phyloP scores from a whole-genome alignment of 1,139 yeast species.

The Hyphopichia wangnamkhiaoensis region DNA sequence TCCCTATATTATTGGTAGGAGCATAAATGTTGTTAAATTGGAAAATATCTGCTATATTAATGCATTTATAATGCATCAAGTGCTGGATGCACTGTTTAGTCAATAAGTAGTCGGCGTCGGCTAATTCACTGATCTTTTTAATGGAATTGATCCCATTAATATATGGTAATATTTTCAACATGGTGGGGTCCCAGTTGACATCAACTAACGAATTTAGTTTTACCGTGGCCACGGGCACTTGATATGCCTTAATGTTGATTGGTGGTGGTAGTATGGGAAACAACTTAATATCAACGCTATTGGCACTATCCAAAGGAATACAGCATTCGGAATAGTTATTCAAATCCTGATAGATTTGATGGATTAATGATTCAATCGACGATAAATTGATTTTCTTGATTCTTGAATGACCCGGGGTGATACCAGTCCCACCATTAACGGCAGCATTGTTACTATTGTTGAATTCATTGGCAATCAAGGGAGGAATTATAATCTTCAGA shows the following conservation, averaged over 20 bases:
- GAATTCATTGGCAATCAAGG: slow-evolving; percentile 7
- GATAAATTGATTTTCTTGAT: slow-evolving; percentile 49
- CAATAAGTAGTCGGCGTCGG: slow-evolving; percentile 76
- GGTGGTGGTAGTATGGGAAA: slow-evolving; percentile 90
- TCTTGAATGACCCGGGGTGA: slow-evolving; percentile 43
- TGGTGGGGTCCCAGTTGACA: slow-evolving; percentile 96
- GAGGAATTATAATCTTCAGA: slow-evolving; percentile 2
- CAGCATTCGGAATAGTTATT: slow-evolving; percentile 95
- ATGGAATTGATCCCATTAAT: slow-evolving; percentile 89
- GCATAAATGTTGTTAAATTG: slow-evolving; percentile 90
- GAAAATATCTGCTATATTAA: slow-evolving; percentile 80
- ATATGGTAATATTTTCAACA: slow-evolving; percentile 81
- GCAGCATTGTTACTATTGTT: slow-evolving; percentile 9
- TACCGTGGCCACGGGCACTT: slow-evolving; percentile 89
- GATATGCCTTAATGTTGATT: slow-evolving; percentile 66
- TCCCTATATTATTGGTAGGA: slow-evolving; percentile 75
- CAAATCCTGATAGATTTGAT: slow-evolving; percentile 88
- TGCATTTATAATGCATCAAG: slow-evolving; percentile 84
- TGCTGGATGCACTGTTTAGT: slow-evolving; percentile 91
- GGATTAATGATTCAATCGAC: slow-evolving; percentile 76
- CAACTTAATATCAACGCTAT: slow-evolving; percentile 86
- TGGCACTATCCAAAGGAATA: slow-evolving; percentile 88
- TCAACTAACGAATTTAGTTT: slow-evolving; percentile 71
- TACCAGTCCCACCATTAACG: slow-evolving; percentile 13
- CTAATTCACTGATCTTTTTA: slow-evolving; percentile 70